A percentile compares a stretch with the other conserved stretches of the same genome.
phyloP scores from a whole-genome alignment of 23 red algal species.

The Agarophyton chilense region DNA sequence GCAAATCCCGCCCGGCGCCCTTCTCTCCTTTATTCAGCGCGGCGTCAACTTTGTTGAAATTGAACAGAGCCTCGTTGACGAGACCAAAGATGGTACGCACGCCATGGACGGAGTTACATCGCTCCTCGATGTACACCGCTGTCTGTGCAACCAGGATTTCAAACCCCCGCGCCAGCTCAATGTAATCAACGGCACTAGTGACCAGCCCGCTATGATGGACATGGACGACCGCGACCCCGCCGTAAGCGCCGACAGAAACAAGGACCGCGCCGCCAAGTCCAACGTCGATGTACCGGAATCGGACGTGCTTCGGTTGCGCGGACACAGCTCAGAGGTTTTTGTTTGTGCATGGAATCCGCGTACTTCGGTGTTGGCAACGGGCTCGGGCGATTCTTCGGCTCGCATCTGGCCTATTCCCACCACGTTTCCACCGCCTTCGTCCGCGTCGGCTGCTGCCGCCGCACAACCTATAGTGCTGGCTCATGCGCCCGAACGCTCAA shows the following conservation, averaged over 20 bases:
- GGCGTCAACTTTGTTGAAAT: conserved; percentile 98
- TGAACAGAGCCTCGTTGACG: conserved; percentile 75
- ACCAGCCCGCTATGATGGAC: conserved; percentile 32
- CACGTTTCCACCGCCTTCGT: conserved; percentile 9
- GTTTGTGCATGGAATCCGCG: conserved; percentile 94
- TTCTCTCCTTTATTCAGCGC: conserved; percentile 94
- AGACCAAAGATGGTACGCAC: conserved; percentile 19
- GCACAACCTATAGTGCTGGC: conserved; percentile 61
- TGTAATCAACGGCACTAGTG: conserved; percentile 8
- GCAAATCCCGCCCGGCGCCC: conserved; percentile 93
- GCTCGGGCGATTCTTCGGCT: conserved; percentile 90
- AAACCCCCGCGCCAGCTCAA: conserved; percentile 7
- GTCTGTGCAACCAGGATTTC: conserved; percentile 66
- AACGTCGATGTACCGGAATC: conserved; percentile 54
- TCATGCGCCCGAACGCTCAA: conserved; percentile 32
- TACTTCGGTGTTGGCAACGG: conserved; percentile 77
- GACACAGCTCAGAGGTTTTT: conserved; percentile 93
- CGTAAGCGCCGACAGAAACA: neutral
- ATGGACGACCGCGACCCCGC: conserved; percentile 41
- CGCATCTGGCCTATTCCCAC: conserved; percentile 93
- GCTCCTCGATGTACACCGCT: conserved; percentile 82
- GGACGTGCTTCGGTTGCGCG: conserved; percentile 74
- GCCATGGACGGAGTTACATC: conserved; percentile 74
- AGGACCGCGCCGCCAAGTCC: neutral
- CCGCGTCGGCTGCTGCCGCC: conserved; percentile 57